A percentile compares a stretch with the other conserved stretches of the same genome.
phyloP scores from a whole-genome alignment of 2,329 filamentous ascomycete species.

The Aspergillus hiratsukae region DNA sequence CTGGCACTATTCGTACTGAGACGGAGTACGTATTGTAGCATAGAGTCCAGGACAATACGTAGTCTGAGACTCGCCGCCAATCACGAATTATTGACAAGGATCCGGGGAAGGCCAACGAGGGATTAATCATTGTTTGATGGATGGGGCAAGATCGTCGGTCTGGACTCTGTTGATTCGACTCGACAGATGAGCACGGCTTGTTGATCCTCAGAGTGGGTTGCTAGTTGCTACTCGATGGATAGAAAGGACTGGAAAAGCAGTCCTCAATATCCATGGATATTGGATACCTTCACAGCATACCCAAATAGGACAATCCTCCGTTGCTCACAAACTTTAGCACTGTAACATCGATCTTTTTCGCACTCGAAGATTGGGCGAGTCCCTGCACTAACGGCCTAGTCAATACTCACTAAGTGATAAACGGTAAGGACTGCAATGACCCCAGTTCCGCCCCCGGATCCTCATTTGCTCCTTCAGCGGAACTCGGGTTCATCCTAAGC shows the following conservation, averaged over 20 bases:
- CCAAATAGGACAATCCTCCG: constrained; percentile 1
- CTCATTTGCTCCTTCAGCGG: constrained; percentile 15
- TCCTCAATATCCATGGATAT: background rate
- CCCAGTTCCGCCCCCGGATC: constrained; percentile 20
- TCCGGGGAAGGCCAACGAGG: constrained; percentile 2
- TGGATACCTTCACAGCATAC: background rate
- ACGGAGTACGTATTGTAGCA: too few relatives aligned
- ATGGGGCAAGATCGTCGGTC: constrained; percentile 11
- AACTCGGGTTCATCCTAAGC: constrained; percentile 3
- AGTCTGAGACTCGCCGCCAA: background rate
- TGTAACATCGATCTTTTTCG: constrained; percentile 3
- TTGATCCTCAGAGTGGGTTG: background rate
- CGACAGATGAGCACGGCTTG: background rate
- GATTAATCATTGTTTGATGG: constrained; percentile 5
- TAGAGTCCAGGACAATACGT: background rate
- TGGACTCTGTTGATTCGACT: constrained; percentile 3
- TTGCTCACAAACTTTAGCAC: constrained; percentile 6
- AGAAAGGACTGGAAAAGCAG: background rate
- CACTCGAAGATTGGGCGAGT: background rate
- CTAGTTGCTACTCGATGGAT: background rate
- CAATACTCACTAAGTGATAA: background rate
- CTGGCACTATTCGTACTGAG: background rate
- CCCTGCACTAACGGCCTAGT: background rate
- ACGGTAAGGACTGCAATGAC: background rate
- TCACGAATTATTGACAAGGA: background rate